Evolutionary conservation across 306 rosid species (phyloP).

Genomic region (Crataegus laevigata): DNA sequence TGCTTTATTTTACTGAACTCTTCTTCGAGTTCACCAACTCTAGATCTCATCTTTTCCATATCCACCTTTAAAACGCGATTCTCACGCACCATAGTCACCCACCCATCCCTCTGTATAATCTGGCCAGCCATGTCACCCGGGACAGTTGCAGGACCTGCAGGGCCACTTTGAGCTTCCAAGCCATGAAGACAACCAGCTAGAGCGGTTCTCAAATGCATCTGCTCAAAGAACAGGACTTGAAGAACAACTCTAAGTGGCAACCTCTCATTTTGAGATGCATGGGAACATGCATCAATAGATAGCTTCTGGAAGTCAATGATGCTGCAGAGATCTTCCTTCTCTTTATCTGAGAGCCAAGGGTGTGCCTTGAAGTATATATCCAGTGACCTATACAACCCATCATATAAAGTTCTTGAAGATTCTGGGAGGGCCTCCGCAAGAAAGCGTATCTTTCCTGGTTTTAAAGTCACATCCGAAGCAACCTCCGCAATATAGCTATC

Average conservation of each 20-base stretch:
- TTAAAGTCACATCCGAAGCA: slow-evolving; percentile 49
- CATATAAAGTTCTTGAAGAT: slow-evolving; percentile 71
- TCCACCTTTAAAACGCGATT: slow-evolving; percentile 74
- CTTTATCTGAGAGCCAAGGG: slow-evolving; percentile 67
- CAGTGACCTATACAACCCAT: slow-evolving; percentile 80
- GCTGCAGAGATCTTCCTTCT: slow-evolving; percentile 79
- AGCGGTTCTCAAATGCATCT: slow-evolving; percentile 78
- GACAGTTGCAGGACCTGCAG: slow-evolving; percentile 35
- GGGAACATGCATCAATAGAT: slow-evolving; percentile 89
- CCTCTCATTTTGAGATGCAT: slow-evolving; percentile 87
- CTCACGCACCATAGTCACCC: slow-evolving; percentile 84
- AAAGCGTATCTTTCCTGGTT: slow-evolving; percentile 34
- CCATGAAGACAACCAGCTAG: slow-evolving; percentile 70
- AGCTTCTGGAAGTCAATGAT: slow-evolving; percentile 72
- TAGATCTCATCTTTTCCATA: slow-evolving; percentile 76
- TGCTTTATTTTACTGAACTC: slow-evolving; percentile 72
- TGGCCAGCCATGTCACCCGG: slow-evolving; percentile 36
- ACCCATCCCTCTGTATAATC: slow-evolving; percentile 79
- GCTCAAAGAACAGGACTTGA: slow-evolving; percentile 93
- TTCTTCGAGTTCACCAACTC: slow-evolving; percentile 84
- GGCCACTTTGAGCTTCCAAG: slow-evolving; percentile 58
- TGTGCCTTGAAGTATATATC: slow-evolving; percentile 93
- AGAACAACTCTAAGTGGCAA: slow-evolving; percentile 86
- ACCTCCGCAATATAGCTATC: slow-evolving; percentile 53
- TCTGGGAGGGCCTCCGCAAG: slow-evolving; percentile 64